phyloP scores from a whole-genome alignment of 495 filamentous ascomycete species.

The Jackrogersella multiformis region DNA sequence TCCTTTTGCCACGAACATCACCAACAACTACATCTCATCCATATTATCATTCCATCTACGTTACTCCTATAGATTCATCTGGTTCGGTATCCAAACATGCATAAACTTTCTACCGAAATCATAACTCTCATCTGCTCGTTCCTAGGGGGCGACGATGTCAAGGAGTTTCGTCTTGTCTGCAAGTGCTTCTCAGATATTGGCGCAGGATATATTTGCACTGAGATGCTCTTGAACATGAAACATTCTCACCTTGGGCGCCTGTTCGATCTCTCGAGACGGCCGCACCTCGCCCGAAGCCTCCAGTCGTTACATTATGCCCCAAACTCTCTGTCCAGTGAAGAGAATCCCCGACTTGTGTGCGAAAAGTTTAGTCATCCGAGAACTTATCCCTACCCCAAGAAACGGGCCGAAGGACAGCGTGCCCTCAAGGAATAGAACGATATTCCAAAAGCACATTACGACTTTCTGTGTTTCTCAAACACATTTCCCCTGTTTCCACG shows the following conservation, averaged over 20 bases:
- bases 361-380: too few relatives aligned
- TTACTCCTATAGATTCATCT: not conserved
- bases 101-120: slow-evolving; percentile 21
- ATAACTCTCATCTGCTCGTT: slow-evolving; percentile 18
- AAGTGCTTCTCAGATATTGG: slow-evolving; percentile 25
- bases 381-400: too few relatives aligned
- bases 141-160: slow-evolving; percentile 6
- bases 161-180: slow-evolving; percentile 28
- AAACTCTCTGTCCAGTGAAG: not conserved
- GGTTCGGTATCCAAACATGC: slow-evolving; percentile 15
- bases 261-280: slow-evolving; percentile 6
- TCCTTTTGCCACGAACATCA: too few relatives aligned
- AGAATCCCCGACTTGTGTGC: not conserved
- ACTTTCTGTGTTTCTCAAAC: not conserved
- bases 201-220: slow-evolving; percentile 19
- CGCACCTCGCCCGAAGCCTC: slow-evolving; percentile 23
- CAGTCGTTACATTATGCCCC: slow-evolving; percentile 21
- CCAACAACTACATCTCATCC: not conserved
- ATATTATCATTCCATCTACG: not conserved
- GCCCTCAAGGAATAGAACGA: not conserved
- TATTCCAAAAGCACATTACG: not conserved
- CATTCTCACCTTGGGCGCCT: slow-evolving; percentile 3
- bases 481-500: not conserved
- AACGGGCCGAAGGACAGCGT: too few relatives aligned
- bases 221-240: slow-evolving; percentile 13